Base-by-base conservation (phyloP, 805 yeast species). In the Blastobotrys chiropterorum region DNA sequence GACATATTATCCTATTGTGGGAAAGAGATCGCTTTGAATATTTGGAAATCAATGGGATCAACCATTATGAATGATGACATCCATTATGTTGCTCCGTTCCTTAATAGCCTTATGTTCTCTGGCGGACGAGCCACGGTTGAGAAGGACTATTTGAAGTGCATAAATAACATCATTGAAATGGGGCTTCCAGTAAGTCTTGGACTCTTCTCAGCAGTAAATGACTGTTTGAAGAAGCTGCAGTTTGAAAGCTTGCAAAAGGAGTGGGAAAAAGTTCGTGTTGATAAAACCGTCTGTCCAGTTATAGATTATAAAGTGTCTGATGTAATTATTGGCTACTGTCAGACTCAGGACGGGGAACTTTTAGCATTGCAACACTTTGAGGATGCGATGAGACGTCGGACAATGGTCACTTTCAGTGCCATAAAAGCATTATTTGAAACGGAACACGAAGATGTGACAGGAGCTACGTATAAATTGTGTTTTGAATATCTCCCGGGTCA, bases 401-500 rank as follows among this genome's bases (percentile, higher is more conserved):
- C 44, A 8, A 38, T 44, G 3, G 44, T 62, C 16, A 45, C 53
- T 38, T 56, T 61, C 3, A 58, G 56, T 31, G 59, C 63, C 1
- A 30, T 58, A 22, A 16, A 54, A 7, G 52, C 59, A 11, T 41
- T 59, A 1, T 34, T 62, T 19, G 64, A 60, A 16, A 49, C 51
- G 3, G 57, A 47, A 40, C 31, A 46, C n/a, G 30, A 20, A 11
- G 44, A 40, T 15, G 16, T 49, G 1, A n/a, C 60, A 2, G 45
- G 16, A 3, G 47, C 43, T 15, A 26, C 51, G n/a, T 56, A 58
- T 34, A 47, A 44, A 11, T 47, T 51, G n/a, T 53, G 52, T 15
- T 49, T 56, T 41, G 49, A 51, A 40, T 26, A 47, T 8, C 34
- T 58, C 7, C 61, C 63, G 22, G 56, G 48, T 44, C 62, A 63